Conservation (phyloP, 352 stramenopile species). For the Phytophthora niederhauseri region DNA sequence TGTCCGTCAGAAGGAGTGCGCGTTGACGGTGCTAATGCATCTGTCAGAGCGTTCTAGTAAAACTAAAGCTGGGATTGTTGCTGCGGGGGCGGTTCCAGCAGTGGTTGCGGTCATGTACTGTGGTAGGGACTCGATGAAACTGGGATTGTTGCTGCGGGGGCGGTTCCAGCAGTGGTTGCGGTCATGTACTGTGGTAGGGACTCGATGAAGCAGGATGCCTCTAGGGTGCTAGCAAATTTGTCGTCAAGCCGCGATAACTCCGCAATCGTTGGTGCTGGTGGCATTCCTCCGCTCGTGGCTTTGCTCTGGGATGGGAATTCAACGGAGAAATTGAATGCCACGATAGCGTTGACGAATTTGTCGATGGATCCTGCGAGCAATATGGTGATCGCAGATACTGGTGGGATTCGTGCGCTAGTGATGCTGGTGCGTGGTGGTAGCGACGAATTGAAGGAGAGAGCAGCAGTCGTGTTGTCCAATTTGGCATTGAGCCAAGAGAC, state of each 20-base stretch:
- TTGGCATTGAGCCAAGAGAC: not conserved
- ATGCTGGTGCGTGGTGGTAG: constrained; percentile 1
- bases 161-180: not conserved
- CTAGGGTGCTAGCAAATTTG: not conserved
- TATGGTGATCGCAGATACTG: not conserved
- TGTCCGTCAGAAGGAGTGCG: not conserved
- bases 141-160: no score
- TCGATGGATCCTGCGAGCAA: not conserved
- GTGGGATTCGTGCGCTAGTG: not conserved
- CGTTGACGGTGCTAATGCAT: not conserved
- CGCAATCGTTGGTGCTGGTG: not conserved
- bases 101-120: not conserved
- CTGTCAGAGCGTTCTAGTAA: not conserved
- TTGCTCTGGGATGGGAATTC: not conserved
- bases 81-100: not conserved
- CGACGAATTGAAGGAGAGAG: not conserved
- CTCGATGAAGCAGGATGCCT: not conserved
- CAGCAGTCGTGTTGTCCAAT: not conserved
- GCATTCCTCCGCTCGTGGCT: not conserved
- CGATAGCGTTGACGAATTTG: not conserved
- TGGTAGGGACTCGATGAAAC: not conserved
- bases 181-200: not conserved
- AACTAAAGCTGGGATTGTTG: not conserved
- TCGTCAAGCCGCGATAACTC: not conserved
- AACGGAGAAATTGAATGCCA: not conserved